A percentile compares a stretch with the other conserved stretches of the same genome.
Evolutionary conservation across 78 protist genomes (phyloP).

Genomic region (Pigoraptor vietnamica): DNA sequence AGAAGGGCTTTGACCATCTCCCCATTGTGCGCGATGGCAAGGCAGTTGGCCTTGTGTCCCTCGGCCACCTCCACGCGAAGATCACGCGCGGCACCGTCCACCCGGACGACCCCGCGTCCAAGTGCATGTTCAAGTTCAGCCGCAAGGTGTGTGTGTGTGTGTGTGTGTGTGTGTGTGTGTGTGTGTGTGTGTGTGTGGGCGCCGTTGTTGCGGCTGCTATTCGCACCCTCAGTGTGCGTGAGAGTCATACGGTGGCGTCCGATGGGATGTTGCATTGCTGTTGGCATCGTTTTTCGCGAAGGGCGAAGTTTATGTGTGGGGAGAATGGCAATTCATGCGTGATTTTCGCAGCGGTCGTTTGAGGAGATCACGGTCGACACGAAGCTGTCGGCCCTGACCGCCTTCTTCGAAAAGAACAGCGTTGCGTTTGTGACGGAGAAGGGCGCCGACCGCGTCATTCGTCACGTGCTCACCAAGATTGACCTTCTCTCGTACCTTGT

Average conservation of each 20-base stretch:
- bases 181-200: too few relatives aligned
- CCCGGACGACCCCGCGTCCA: background rate
- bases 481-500: background rate
- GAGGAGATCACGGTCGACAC: background rate
- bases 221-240: too few relatives aligned
- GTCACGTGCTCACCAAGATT: background rate
- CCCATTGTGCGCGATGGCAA: slow-evolving; percentile 15
- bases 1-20: slow-evolving; percentile 35
- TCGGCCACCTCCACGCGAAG: background rate
- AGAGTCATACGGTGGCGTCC: too few relatives aligned
- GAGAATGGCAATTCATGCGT: too few relatives aligned
- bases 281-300: too few relatives aligned
- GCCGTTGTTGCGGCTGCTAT: too few relatives aligned
- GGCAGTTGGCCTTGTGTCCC: background rate
- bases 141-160: background rate
- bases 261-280: too few relatives aligned
- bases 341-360: background rate
- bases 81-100: background rate
- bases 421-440: background rate
- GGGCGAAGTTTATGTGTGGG: too few relatives aligned
- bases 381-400: background rate
- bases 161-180: too few relatives aligned
- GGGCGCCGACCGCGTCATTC: background rate
- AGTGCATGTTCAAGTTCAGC: background rate
- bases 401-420: background rate